These are phyloP conservation scores for Sporobolomyces phaffii DNA, from an alignment of 768 basidiomycete species.

Conservation along the genomic window DNA sequence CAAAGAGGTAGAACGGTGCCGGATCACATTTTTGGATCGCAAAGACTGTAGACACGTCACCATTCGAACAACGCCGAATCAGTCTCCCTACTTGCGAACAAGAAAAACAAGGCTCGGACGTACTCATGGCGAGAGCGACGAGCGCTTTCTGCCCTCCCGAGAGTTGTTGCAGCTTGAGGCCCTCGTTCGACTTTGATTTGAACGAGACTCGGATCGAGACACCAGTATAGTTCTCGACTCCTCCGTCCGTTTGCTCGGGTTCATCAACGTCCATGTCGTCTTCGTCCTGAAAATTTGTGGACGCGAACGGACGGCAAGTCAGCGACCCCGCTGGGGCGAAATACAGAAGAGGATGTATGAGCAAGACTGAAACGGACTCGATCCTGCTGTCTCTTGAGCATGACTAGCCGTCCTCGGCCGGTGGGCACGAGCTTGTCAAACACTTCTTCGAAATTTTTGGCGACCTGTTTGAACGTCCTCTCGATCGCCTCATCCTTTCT, in stretches of 20 bases:
- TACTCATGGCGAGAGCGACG: conserved; percentile 88
- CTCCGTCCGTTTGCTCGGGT: conserved; percentile 32
- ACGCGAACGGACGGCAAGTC: too few species aligned
- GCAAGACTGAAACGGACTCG: too few species aligned
- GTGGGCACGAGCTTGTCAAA: conserved; percentile 94
- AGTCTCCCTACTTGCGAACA: conserved; percentile 26
- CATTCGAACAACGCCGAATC: too few species aligned
- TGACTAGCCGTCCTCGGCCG: conserved; percentile 82
- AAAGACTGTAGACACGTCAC: conserved; percentile 58
- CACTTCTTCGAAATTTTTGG: conserved; percentile 92
- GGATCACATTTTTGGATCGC: conserved; percentile 99
- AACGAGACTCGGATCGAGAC: conserved; percentile 98
- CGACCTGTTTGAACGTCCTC: conserved; percentile 95
- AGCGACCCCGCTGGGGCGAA: too few species aligned
- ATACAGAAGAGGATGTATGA: too few species aligned
- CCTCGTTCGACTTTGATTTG: conserved; percentile 97
- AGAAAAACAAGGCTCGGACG: conserved; percentile 33
- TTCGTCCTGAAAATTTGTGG: conserved; percentile 44
- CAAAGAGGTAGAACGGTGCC: conserved; percentile 98
- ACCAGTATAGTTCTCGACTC: conserved; percentile 86
- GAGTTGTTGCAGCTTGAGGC: conserved; percentile 88
- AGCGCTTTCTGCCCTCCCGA: conserved; percentile 97
- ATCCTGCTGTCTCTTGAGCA: conserved; percentile 73
- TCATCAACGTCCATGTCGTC: conserved; percentile 44
- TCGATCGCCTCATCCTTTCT: conserved; percentile 98